These are phyloP conservation scores for Nepenthes gracilis DNA, from an alignment of 148 eudicot genomes.

Conservation along the genomic window DNA sequence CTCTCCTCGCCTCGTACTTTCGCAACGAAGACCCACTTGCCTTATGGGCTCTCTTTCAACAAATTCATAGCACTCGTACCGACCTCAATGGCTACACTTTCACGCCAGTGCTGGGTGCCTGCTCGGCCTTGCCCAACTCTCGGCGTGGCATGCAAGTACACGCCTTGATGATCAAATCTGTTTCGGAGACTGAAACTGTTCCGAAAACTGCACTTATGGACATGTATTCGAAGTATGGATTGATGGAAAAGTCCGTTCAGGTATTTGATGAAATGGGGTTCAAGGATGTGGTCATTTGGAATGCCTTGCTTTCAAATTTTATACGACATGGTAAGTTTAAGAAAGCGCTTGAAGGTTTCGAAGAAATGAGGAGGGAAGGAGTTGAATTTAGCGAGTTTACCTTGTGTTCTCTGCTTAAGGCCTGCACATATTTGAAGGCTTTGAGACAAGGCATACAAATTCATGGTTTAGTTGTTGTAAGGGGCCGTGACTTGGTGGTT, in stretches of 20 bases:
- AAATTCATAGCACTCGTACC: conserved; percentile 8
- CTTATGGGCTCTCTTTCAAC: conserved; percentile 19
- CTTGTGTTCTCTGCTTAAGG: conserved; percentile 28
- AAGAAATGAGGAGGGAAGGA: conserved; percentile 20
- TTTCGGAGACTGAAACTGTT: conserved; percentile 14
- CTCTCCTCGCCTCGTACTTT: conserved; percentile 14
- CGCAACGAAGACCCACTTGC: conserved; percentile 14
- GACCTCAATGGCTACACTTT: conserved; percentile 25
- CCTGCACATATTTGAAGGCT: conserved; percentile 22
- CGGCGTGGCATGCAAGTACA: conserved; percentile 19
- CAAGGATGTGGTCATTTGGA: conserved; percentile 33
- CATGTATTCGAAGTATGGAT: conserved; percentile 26
- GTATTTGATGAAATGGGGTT: conserved; percentile 21
- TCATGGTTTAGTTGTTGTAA: conserved; percentile 21
- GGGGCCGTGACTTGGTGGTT: conserved; percentile 26
- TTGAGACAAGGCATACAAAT: conserved; percentile 24
- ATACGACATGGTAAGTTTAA: conserved; percentile 15
- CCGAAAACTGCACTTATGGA: conserved; percentile 24
- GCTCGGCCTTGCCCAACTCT: conserved; percentile 15
- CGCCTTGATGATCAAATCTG: conserved; percentile 21
- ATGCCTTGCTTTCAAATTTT: conserved; percentile 20
- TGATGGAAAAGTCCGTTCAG: conserved; percentile 13
- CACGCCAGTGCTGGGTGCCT: conserved; percentile 25
- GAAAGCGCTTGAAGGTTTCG: conserved; percentile 12
- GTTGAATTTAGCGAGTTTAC: conserved; percentile 22